phyloP scores from a whole-genome alignment of 192 early-diverging fungal genomes.

The Podila epigama region DNA sequence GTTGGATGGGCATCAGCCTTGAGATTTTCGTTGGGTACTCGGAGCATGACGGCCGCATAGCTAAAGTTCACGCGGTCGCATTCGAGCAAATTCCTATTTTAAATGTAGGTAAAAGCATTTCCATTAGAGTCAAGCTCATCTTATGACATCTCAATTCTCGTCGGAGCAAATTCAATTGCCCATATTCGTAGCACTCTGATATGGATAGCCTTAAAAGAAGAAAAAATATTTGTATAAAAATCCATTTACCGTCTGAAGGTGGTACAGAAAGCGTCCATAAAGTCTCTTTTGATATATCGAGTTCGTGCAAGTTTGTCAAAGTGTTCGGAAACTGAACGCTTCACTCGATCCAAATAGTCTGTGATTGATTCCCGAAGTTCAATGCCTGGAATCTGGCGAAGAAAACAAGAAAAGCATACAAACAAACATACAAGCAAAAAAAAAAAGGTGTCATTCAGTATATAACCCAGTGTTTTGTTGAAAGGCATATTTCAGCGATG shows the following conservation, averaged over 20 bases:
- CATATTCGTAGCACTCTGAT: too few relatives aligned
- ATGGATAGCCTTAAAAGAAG: too few relatives aligned
- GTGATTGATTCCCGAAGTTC: constrained; percentile 18
- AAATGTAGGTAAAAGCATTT: background rate
- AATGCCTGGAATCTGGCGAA: constrained; percentile 18
- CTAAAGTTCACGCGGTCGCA: constrained; percentile 19
- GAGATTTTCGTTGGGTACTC: background rate
- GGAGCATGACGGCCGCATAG: constrained; percentile 20
- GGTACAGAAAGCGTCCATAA: constrained; percentile 8
- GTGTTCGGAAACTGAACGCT: constrained; percentile 7
- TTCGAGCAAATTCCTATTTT: constrained; percentile 31
- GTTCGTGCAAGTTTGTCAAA: constrained; percentile 4
- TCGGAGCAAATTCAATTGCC: too few relatives aligned
- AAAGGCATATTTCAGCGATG: background rate
- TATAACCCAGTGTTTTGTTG: background rate
- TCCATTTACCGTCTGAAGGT: constrained; percentile 16
- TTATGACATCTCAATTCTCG: background rate
- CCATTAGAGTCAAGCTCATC: background rate
- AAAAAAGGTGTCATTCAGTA: background rate
- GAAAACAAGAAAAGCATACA: background rate
- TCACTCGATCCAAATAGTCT: constrained; percentile 11
- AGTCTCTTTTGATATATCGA: constrained; percentile 20
- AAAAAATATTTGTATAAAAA: background rate
- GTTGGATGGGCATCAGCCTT: constrained; percentile 1
- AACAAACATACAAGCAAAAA: too few relatives aligned